These are phyloP conservation scores for Penicillium desertorum DNA, from an alignment of 495 filamentous ascomycete genomes.

Conservation along the genomic window DNA sequence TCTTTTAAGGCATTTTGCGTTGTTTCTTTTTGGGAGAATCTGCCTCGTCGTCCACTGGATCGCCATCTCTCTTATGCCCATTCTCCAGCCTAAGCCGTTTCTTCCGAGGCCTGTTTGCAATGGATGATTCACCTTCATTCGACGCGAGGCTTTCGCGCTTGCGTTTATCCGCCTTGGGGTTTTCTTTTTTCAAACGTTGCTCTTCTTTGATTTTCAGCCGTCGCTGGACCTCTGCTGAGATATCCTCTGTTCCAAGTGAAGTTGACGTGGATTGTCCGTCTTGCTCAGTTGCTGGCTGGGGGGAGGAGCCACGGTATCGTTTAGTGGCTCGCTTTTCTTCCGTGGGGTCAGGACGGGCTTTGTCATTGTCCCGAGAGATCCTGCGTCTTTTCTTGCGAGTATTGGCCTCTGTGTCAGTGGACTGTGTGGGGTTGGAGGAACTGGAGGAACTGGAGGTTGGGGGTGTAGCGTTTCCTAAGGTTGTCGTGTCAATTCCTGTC, in stretches of 20 bases:
- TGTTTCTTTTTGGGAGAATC: slow-evolving; percentile 4
- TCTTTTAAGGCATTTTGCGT: background rate
- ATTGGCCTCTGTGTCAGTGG: slow-evolving; percentile 8
- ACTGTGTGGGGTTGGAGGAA: background rate
- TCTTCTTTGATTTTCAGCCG: slow-evolving; percentile 43
- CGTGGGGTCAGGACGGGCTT: background rate
- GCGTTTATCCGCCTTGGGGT: slow-evolving; percentile 35
- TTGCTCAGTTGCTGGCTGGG: slow-evolving; percentile 18
- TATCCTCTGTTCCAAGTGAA: slow-evolving; percentile 46
- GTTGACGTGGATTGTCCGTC: slow-evolving; percentile 18
- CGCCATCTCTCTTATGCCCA: slow-evolving; percentile 13
- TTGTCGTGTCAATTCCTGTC: background rate
- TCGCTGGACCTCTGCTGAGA: slow-evolving; percentile 46
- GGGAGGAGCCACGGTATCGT: slow-evolving; percentile 27
- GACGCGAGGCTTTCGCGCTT: slow-evolving; percentile 42
- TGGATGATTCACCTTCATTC: slow-evolving; percentile 28
- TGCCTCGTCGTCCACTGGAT: background rate
- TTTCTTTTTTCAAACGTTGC: slow-evolving; percentile 30
- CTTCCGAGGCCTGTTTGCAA: slow-evolving; percentile 18
- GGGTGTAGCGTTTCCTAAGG: background rate
- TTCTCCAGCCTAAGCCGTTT: slow-evolving; percentile 23
- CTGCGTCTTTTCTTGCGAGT: slow-evolving; percentile 11
- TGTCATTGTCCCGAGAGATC: slow-evolving; percentile 4
- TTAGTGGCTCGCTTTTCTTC: slow-evolving; percentile 13
- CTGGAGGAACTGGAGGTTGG: background rate